Evolutionary conservation across 805 yeast genomes (phyloP).

Genomic region (Candida xiaguanensis): DNA sequence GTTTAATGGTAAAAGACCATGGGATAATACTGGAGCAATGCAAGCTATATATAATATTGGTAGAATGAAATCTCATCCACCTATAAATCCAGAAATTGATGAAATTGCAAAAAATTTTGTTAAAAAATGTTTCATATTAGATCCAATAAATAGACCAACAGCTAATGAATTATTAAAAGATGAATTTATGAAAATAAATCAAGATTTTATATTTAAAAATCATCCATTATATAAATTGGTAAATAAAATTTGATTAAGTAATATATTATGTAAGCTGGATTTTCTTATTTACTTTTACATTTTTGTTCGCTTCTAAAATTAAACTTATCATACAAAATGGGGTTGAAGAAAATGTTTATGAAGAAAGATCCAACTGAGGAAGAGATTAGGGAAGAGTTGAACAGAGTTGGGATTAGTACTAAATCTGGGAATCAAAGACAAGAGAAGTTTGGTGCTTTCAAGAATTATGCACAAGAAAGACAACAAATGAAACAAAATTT

Average conservation of each 20-base stretch:
- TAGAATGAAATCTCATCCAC: conserved; percentile 85
- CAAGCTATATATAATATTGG: conserved; percentile 92
- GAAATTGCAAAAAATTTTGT: conserved; percentile 66
- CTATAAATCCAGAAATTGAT: conserved; percentile 80
- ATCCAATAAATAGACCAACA: conserved; percentile 87
- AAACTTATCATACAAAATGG: conserved; percentile 36
- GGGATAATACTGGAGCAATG: conserved; percentile 94
- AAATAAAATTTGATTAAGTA: conserved; percentile 1
- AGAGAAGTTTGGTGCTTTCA: conserved; percentile 51
- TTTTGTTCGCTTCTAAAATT: background rate
- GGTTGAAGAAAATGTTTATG: conserved; percentile 42
- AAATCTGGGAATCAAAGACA: conserved; percentile 31
- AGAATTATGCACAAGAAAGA: conserved; percentile 45
- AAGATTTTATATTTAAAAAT: conserved; percentile 1
- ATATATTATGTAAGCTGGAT: background rate
- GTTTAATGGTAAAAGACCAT: conserved; percentile 96
- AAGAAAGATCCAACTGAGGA: conserved; percentile 49
- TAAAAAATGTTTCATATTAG: conserved; percentile 65
- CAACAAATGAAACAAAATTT: conserved; percentile 31
- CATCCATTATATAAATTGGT: conserved; percentile 5
- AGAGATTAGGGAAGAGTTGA: conserved; percentile 40
- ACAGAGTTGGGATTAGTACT: conserved; percentile 40
- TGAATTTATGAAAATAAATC: conserved; percentile 40
- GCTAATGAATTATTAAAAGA: conserved; percentile 62
- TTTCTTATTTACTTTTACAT: background rate